phyloP scores from a whole-genome alignment of 768 basidiomycete genomes.

The Neoboletus magnificus region DNA sequence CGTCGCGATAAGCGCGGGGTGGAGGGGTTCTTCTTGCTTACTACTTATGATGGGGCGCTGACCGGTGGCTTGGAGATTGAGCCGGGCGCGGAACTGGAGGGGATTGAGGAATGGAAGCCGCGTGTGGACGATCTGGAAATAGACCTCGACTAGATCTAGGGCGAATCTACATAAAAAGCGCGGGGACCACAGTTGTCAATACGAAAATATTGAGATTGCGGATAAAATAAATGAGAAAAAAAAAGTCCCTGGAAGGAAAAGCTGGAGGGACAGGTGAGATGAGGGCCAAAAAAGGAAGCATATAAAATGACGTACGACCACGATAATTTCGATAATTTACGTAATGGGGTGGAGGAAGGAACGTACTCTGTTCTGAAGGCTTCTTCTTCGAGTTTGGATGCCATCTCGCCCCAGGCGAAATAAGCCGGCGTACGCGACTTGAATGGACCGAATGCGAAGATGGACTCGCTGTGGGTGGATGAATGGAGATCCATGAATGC shows the following conservation, averaged over 20 bases:
- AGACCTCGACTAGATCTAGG: constrained; percentile 90
- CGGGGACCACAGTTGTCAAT: constrained; percentile 11
- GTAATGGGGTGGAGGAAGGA: constrained; percentile 30
- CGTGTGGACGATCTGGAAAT: constrained; percentile 89
- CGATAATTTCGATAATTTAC: constrained; percentile 25
- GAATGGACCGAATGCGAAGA: constrained; percentile 28
- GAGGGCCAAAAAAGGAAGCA: constrained; percentile 16
- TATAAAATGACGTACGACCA: constrained; percentile 22
- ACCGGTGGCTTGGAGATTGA: constrained; percentile 41
- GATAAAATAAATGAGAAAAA: constrained; percentile 31
- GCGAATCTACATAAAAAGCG: constrained; percentile 61
- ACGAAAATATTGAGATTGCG: constrained; percentile 4
- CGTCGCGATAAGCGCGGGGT: constrained; percentile 78
- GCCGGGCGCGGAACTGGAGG: constrained; percentile 69
- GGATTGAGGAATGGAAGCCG: constrained; percentile 87
- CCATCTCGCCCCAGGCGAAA: constrained; percentile 72
- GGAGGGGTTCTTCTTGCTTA: constrained; percentile 45
- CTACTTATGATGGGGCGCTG: constrained; percentile 21
- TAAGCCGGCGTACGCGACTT: constrained; percentile 48
- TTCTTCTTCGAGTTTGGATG: constrained; percentile 67
- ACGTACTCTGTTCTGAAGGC: constrained; percentile 82
- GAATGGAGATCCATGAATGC: constrained; percentile 14
- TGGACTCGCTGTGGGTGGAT: constrained; percentile 37
- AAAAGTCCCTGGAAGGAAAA: constrained; percentile 15
- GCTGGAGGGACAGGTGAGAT: constrained; percentile 21